These are phyloP conservation scores for Fonsecaea pugnacius DNA, from an alignment of 2,329 filamentous ascomycete genomes.

Conservation along the genomic window DNA sequence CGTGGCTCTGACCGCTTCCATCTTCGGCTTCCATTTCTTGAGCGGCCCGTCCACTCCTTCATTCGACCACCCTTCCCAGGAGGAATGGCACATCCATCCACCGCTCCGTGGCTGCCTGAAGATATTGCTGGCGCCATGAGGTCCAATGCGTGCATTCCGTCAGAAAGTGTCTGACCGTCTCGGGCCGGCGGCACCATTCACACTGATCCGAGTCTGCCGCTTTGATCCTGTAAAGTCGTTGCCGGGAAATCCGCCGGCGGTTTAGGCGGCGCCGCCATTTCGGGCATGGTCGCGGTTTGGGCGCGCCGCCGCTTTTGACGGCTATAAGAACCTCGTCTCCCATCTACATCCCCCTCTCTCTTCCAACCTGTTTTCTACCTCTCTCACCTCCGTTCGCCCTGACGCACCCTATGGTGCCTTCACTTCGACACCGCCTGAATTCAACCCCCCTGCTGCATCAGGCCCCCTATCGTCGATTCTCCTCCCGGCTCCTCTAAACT, in stretches of 20 bases:
- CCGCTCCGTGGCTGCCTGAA: constrained; percentile 2
- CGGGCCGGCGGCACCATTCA: neutral
- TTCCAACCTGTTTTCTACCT: constrained; percentile 8
- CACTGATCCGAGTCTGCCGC: neutral
- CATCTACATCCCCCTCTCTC: constrained; percentile 13
- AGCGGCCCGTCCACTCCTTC: constrained; percentile 15
- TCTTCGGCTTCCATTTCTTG: constrained; percentile 14
- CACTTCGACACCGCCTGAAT: constrained; percentile 15
- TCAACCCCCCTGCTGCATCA: constrained; percentile 6
- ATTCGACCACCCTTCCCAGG: constrained; percentile 8
- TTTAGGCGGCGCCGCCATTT: constrained; percentile 14
- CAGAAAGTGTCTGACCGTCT: constrained; percentile 13
- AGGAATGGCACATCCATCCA: constrained; percentile 1
- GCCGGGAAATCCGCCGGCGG: constrained; percentile 16
- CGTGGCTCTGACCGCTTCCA: constrained; percentile 8
- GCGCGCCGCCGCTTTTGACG: too few species aligned
- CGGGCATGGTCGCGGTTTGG: constrained; percentile 14
- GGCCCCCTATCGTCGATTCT: constrained; percentile 13
- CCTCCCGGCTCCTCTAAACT: constrained; percentile 11
- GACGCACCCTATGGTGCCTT: constrained; percentile 3
- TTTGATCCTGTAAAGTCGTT: constrained; percentile 9
- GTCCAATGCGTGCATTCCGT: constrained; percentile 2
- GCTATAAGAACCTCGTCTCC: constrained; percentile 16
- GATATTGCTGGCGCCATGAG: constrained; percentile 2
- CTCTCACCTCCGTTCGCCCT: constrained; percentile 5